phyloP scores from a whole-genome alignment of 176 grass and related monocot species.

The Avena sativa region DNA sequence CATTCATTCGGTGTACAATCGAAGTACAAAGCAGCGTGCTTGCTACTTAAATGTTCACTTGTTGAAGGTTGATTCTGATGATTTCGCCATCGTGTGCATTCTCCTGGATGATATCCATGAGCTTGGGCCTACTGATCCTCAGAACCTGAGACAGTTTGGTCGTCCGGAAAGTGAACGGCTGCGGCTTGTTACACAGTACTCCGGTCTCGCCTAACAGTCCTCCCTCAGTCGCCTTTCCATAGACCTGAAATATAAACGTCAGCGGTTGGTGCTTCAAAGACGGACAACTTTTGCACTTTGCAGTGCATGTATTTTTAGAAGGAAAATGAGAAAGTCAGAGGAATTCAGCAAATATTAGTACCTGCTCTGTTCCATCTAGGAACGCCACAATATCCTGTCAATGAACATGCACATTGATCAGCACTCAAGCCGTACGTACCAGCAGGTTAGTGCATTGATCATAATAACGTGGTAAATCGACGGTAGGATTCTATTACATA shows the following conservation, averaged over 20 bases:
- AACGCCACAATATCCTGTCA: conserved; percentile 57
- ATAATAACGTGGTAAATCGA: background rate
- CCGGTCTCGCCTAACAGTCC: conserved; percentile 81
- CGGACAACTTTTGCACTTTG: conserved; percentile 3
- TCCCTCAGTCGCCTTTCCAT: conserved; percentile 52
- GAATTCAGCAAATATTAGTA: background rate
- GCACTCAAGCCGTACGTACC: background rate
- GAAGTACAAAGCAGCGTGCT: background rate
- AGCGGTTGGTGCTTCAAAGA: background rate
- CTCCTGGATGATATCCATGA: conserved; percentile 72
- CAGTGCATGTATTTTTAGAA: background rate
- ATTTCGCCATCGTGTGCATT: conserved; percentile 63
- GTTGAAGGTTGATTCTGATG: conserved; percentile 66
- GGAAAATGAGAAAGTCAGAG: background rate
- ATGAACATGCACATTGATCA: conserved; percentile 2
- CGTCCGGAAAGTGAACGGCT: conserved; percentile 73
- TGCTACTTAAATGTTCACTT: conserved; percentile 41
- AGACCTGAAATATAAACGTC: conserved; percentile 49
- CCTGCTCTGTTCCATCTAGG: conserved; percentile 58
- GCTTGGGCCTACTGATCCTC: conserved; percentile 59
- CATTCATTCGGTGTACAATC: background rate
- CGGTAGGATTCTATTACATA: conserved; percentile 23
- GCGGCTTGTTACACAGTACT: conserved; percentile 64
- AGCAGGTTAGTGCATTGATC: background rate
- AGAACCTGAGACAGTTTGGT: conserved; percentile 75